Percentiles rank a stretch among this genome's conserved stretches.
These are phyloP conservation scores for Pestalotiopsis sp. DNA, from an alignment of 2,329 filamentous ascomycete species.

Conservation along the genomic window DNA sequence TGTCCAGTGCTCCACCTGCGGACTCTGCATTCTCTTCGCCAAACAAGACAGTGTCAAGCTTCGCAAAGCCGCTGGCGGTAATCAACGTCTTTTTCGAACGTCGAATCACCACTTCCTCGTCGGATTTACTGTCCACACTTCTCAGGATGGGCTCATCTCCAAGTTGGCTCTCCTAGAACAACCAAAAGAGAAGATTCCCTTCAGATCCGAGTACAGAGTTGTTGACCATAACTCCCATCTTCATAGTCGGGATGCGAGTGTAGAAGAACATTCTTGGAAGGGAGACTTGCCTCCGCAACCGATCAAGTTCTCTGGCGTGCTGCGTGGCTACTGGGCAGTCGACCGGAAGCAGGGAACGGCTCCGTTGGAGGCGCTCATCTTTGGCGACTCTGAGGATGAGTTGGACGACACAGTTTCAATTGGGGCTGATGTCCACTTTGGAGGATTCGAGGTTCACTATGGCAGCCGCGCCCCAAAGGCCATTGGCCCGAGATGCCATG, in stretches of 20 bases:
- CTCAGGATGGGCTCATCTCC: neutral
- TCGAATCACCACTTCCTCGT: neutral
- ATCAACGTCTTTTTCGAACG: neutral
- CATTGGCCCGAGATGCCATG: neutral
- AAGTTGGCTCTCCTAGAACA: neutral
- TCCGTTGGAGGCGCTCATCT: neutral
- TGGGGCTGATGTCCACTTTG: neutral
- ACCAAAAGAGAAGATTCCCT: neutral
- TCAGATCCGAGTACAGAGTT: neutral
- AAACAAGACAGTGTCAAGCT: neutral
- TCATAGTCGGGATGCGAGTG: neutral
- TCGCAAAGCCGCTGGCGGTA: neutral
- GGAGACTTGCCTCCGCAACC: neutral
- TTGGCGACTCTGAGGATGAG: neutral
- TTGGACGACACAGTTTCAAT: neutral
- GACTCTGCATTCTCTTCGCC: neutral
- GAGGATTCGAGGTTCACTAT: constrained; percentile 2
- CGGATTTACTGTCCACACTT: neutral
- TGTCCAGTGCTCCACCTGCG: neutral
- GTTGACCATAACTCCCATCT: neutral
- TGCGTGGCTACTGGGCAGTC: neutral
- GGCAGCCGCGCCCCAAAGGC: neutral
- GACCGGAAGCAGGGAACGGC: neutral
- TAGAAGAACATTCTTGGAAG: neutral
- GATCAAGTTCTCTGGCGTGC: neutral